phyloP scores from a whole-genome alignment of 2,329 filamentous ascomycete genomes.

The Aspergillus ochraceus region DNA sequence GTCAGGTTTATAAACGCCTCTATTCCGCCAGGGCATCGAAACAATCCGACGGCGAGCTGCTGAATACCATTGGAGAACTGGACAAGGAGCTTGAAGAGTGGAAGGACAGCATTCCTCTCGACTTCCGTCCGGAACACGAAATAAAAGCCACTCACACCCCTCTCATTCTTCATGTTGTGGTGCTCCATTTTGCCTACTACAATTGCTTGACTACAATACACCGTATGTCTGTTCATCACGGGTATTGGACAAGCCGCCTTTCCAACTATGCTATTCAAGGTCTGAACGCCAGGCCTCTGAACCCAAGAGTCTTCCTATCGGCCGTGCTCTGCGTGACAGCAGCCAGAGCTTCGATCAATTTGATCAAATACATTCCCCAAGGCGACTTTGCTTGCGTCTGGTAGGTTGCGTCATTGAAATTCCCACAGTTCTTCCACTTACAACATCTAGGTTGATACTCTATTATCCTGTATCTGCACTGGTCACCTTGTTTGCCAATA shows the following conservation, averaged over 20 bases:
- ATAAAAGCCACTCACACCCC: conserved; percentile 92
- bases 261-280: conserved; percentile 96
- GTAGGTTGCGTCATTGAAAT: conserved; percentile 54
- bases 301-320: conserved; percentile 91
- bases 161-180: conserved; percentile 89
- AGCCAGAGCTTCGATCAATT: conserved; percentile 85
- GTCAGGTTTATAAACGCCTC: conserved; percentile 86
- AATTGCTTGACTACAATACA: conserved; percentile 98
- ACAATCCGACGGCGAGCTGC: conserved; percentile 85
- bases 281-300: conserved; percentile 83
- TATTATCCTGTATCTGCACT: conserved; percentile 96
- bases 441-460: conserved; percentile 67
- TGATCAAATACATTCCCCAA: conserved; percentile 94
- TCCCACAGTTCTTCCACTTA: conserved; percentile 9
- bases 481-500: conserved; percentile 93
- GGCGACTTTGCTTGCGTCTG: conserved; percentile 94
- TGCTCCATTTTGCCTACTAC: conserved; percentile 95
- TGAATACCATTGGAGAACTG: conserved; percentile 94
- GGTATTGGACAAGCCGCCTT: conserved; percentile 94
- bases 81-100: conserved; percentile 88
- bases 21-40: conserved; percentile 92
- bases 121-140: conserved; percentile 95
- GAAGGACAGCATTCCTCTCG: conserved; percentile 93
- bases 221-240: conserved; percentile 96
- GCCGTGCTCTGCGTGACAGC: conserved; percentile 90